Evolutionary conservation across 805 yeast species (phyloP).

Genomic region (Martiniozyma abietophila): DNA sequence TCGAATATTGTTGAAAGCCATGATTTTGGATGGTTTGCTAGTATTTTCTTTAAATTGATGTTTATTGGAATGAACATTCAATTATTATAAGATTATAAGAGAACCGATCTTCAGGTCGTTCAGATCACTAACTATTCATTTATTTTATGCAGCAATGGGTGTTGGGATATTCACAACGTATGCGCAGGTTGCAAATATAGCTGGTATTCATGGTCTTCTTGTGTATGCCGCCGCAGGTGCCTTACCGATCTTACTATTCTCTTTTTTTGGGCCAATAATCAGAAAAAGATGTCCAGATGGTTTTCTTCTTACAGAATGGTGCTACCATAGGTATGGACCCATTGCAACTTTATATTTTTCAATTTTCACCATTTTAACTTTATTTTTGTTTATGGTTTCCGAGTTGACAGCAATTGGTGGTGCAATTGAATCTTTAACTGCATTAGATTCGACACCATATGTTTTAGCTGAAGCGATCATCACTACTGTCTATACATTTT

Average conservation of each 20-base stretch:
- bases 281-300: constrained; percentile 79
- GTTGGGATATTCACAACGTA: constrained; percentile 82
- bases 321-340: constrained; percentile 69
- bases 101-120: no score
- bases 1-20: constrained; percentile 29
- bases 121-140: constrained; percentile 12
- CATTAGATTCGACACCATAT: constrained; percentile 68
- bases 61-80: background rate
- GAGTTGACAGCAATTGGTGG: constrained; percentile 75
- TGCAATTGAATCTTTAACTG: constrained; percentile 71
- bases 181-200: constrained; percentile 74
- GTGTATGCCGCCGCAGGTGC: constrained; percentile 77
- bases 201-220: constrained; percentile 81
- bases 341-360: constrained; percentile 68
- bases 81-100: background rate
- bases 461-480: constrained; percentile 80
- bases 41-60: background rate
- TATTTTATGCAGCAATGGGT: constrained; percentile 56
- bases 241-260: constrained; percentile 77
- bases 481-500: constrained; percentile 75
- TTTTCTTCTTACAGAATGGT: constrained; percentile 91
- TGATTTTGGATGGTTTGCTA: constrained; percentile 5
- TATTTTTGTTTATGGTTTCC: constrained; percentile 79
- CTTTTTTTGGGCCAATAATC: constrained; percentile 72
- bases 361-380: constrained; percentile 72